Evolutionary conservation across 768 basidiomycete genomes (phyloP), one percentile per base, ranked within the genome.

Genomic region (Suillus occidentalis): DNA sequence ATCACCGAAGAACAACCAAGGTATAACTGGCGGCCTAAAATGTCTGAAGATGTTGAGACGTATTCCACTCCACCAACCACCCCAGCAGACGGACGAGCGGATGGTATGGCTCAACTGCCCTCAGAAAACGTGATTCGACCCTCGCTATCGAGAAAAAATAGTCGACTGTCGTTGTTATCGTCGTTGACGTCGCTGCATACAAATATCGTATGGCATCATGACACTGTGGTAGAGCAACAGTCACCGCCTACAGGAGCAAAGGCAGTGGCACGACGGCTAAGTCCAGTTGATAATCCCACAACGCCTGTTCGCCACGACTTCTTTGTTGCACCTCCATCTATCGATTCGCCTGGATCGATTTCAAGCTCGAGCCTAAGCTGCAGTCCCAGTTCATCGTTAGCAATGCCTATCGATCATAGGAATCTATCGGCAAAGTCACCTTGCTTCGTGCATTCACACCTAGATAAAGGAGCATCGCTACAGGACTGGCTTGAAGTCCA

Each of bases 401-500:
- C 75, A 63, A 64, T 66, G 57, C 63, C 66, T 1, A 76, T 77
- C 72, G 65, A 77, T 60, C 31, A 73, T 3, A 68, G 67, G 16
- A 65, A 65, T 45, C n/a, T 66, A 2, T 70, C 73, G 10, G 58
- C 28, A 4, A 80, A 83, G 53, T 95, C 93, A 0, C 95, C 95
- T 12, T 97, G 94, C 73, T 97, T 95, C 77, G 89, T 98, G 43
- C 95, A 98, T 79, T 95, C 92, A 0, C 87, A 92, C 69, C 89
- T 98, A 57, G 92, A 97, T 76, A 89, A 90, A 71, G 87, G 87
- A 49, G 89, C 87, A 5, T 89, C 91, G 10, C 81, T 95, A 52
- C 84, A 87, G 43, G 91, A 92, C 66, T 94, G 91, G 88, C 77
- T 94, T 63, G 53, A 55, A 12, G 18, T 55, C 10, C 82, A 82